Percentiles rank a stretch among this genome's conserved stretches.
Conservation (phyloP, 768 basidiomycete species). For the Tephrocybe sp. region DNA sequence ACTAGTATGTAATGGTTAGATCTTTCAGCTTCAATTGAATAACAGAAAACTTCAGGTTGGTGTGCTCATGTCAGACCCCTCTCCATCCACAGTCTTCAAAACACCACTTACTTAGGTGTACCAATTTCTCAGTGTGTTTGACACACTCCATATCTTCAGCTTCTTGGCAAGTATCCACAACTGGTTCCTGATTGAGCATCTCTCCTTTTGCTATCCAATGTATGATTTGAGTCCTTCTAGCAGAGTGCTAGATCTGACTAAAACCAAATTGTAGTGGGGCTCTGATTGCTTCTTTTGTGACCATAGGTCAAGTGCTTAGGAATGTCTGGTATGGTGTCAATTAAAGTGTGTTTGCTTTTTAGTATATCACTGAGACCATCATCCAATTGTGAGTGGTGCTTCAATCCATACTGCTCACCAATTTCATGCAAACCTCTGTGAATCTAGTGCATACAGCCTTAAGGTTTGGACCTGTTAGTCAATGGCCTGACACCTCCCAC, state of each 20-base stretch:
- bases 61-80: background rate
- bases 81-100: too few species aligned
- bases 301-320: background rate
- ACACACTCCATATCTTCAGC: background rate
- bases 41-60: background rate
- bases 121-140: background rate
- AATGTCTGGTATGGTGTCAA: background rate
- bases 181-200: background rate
- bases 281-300: background rate
- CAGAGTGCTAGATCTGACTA: background rate
- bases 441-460: constrained; percentile 1
- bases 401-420: background rate
- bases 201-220: background rate
- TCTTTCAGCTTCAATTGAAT: background rate
- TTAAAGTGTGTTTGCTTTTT: background rate
- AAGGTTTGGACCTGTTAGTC: constrained; percentile 3
- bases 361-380: background rate
- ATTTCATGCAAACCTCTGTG: background rate
- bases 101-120: background rate
- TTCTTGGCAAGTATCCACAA: background rate
- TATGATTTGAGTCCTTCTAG: background rate
- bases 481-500: background rate
- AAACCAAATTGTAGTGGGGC: background rate
- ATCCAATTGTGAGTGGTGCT: background rate
- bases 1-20: background rate